phyloP scores from a whole-genome alignment of 257 asterid species.

The Solanum dulcamara region DNA sequence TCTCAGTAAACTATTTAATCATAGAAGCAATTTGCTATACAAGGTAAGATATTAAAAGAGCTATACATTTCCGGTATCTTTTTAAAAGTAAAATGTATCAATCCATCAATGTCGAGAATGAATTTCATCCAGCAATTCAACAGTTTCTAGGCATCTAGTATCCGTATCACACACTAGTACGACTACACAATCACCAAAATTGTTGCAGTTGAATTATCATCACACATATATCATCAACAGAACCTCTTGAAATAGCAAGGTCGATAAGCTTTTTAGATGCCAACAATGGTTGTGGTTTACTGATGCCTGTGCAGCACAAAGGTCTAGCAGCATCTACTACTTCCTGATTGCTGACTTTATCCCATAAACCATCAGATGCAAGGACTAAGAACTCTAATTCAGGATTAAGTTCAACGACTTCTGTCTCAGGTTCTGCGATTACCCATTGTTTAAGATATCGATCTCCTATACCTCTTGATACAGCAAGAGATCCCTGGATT shows the following conservation, averaged over 20 bases:
- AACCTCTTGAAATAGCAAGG: constrained; percentile 64
- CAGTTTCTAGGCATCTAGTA: background rate
- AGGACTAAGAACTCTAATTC: constrained; percentile 71
- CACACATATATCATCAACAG: constrained; percentile 63
- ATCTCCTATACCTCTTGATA: constrained; percentile 82
- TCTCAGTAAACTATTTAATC: background rate
- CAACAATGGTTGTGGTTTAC: constrained; percentile 28
- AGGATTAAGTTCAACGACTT: constrained; percentile 25
- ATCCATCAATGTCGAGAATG: background rate
- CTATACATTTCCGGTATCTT: background rate
- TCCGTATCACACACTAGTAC: background rate
- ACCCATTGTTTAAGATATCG: constrained; percentile 80
- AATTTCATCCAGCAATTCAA: background rate
- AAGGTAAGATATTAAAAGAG: background rate
- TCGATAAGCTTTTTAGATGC: constrained; percentile 64
- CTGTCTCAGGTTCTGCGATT: constrained; percentile 70
- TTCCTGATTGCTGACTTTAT: constrained; percentile 85
- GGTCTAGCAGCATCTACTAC: constrained; percentile 56
- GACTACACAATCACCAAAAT: background rate
- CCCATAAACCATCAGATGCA: constrained; percentile 97
- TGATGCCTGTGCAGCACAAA: constrained; percentile 24
- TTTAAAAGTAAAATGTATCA: background rate
- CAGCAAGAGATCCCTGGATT: constrained; percentile 81
- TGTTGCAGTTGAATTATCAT: constrained; percentile 43
- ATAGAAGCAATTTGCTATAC: background rate